These are phyloP conservation scores for Barnettozyma populi DNA, from an alignment of 805 yeast genomes.

Conservation along the genomic window DNA sequence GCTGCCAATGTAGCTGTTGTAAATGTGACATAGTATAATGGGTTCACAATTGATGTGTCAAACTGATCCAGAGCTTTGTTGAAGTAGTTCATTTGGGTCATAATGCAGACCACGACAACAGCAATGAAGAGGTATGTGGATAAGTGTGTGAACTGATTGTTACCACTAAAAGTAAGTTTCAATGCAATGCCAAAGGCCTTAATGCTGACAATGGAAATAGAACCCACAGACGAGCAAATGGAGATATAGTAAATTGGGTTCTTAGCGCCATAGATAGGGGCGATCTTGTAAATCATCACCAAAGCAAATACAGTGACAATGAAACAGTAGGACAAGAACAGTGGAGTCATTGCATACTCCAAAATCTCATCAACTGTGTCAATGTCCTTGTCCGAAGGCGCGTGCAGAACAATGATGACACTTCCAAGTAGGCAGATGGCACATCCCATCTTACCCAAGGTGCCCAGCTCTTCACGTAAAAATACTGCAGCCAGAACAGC, in stretches of 20 bases:
- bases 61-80: constrained; percentile 91
- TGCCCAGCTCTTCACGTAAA: constrained; percentile 80
- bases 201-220: constrained; percentile 85
- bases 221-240: constrained; percentile 86
- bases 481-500: constrained; percentile 85
- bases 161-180: constrained; percentile 77
- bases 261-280: constrained; percentile 71
- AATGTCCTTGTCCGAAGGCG: constrained; percentile 91
- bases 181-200: constrained; percentile 92
- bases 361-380: constrained; percentile 84
- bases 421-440: constrained; percentile 86
- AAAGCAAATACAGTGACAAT: constrained; percentile 62
- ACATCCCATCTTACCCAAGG: constrained; percentile 87
- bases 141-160: constrained; percentile 80
- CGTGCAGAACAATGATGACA: constrained; percentile 82
- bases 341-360: constrained; percentile 72
- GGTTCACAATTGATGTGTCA: constrained; percentile 89
- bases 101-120: constrained; percentile 74
- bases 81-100: constrained; percentile 91
- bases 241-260: constrained; percentile 88
- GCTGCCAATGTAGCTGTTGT: constrained; percentile 85
- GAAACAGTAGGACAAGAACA: constrained; percentile 61
- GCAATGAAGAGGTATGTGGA: constrained; percentile 77
- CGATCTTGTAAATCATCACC: constrained; percentile 78
- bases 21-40: constrained; percentile 84